phyloP scores from a whole-genome alignment of 805 yeast species.

The Vanderwaltozyma polyspora region DNA sequence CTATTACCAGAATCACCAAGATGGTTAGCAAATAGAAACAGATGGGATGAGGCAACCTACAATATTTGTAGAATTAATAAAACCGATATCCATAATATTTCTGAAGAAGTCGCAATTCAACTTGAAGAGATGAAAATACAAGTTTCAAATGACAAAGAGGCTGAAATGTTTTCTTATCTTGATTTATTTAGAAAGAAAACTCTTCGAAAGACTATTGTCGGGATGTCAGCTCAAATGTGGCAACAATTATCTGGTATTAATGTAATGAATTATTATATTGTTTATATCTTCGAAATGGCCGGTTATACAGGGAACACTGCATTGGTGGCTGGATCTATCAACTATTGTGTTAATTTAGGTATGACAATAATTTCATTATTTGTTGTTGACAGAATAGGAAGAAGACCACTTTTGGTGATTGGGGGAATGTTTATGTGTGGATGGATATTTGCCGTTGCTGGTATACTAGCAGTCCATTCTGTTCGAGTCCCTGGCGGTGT shows the following conservation, averaged over 20 bases:
- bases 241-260: constrained; percentile 58
- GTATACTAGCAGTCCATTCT: constrained; percentile 1
- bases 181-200: constrained; percentile 39
- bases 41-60: constrained; percentile 41
- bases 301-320: constrained; percentile 1
- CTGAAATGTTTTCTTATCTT: not conserved
- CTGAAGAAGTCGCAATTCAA: constrained; percentile 17
- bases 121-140: constrained; percentile 25
- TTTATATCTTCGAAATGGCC: constrained; percentile 1
- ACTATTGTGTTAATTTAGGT: constrained; percentile 32
- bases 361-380: constrained; percentile 47
- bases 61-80: constrained; percentile 33
- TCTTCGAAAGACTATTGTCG: constrained; percentile 47
- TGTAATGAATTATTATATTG: constrained; percentile 49
- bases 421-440: constrained; percentile 1
- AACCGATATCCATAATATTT: constrained; percentile 25
- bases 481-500: constrained; percentile 34
- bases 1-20: constrained; percentile 46
- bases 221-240: constrained; percentile 32
- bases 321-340: constrained; percentile 30
- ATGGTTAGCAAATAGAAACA: constrained; percentile 36
- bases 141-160: constrained; percentile 20
- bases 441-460: constrained; percentile 28
- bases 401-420: constrained; percentile 41
- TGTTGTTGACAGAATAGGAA: constrained; percentile 51